A percentile compares a stretch with the other conserved stretches of the same genome.
phyloP scores from a whole-genome alignment of 768 basidiomycete genomes.

The Xerocomus spinulosus region DNA sequence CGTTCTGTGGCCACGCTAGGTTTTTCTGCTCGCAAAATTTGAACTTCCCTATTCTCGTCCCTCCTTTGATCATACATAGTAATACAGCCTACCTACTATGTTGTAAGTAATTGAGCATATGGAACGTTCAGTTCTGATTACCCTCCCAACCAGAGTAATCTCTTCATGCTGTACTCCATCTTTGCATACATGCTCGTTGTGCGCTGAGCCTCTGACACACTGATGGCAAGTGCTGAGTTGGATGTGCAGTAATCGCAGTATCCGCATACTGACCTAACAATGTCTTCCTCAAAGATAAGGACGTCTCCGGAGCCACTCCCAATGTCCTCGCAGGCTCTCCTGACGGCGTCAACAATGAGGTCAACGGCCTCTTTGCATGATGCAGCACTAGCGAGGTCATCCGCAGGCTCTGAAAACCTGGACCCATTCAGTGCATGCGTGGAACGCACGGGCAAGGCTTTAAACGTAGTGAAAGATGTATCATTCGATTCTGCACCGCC shows the following conservation, averaged over 20 bases:
- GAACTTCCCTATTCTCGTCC: slow-evolving; percentile 3
- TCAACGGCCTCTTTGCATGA: slow-evolving; percentile 78
- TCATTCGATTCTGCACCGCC: slow-evolving; percentile 34
- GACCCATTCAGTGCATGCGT: slow-evolving; percentile 41
- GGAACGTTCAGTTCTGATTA: slow-evolving; percentile 25
- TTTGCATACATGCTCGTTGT: slow-evolving; percentile 86
- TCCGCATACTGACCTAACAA: slow-evolving; percentile 60
- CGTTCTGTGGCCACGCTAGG: slow-evolving; percentile 14
- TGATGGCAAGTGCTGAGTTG: slow-evolving; percentile 28
- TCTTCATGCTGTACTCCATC: slow-evolving; percentile 91
- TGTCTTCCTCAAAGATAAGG: slow-evolving; percentile 63
- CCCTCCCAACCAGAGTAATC: slow-evolving; percentile 82
- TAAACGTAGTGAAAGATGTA: slow-evolving; percentile 67
- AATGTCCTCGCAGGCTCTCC: slow-evolving; percentile 59
- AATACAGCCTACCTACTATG: slow-evolving; percentile 13
- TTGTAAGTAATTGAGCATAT: slow-evolving; percentile 9
- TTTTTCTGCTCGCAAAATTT: slow-evolving; percentile 5
- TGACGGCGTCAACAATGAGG: slow-evolving; percentile 67
- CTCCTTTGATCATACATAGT: slow-evolving; percentile 10
- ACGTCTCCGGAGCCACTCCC: slow-evolving; percentile 41
- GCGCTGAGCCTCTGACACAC: slow-evolving; percentile 76
- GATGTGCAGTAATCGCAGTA: background rate
- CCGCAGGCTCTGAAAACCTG: slow-evolving; percentile 51
- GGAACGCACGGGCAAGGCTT: slow-evolving; percentile 71
- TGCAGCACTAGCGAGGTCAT: slow-evolving; percentile 55